These are phyloP conservation scores for Cymbidium sinense DNA, from an alignment of 106 monocot species.

Conservation along the genomic window DNA sequence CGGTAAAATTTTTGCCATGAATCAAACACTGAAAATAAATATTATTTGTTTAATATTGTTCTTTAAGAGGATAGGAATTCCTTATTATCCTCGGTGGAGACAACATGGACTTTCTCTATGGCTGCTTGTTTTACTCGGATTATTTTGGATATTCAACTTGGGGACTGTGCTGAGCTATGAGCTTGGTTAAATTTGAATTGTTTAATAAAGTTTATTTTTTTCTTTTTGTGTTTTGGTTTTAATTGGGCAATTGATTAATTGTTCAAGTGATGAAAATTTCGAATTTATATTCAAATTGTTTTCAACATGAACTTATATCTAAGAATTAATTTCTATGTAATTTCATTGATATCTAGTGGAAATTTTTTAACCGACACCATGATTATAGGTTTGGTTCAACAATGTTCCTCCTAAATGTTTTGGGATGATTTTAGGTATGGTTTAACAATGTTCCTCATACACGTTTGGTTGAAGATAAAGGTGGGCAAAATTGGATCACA, in stretches of 20 bases:
- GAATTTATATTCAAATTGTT: background rate
- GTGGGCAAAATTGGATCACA: constrained; percentile 93
- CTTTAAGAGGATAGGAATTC: too few species aligned
- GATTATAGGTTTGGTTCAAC: constrained; percentile 74
- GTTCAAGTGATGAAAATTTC: background rate
- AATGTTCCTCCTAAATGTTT: constrained; percentile 85
- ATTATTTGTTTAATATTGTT: too few species aligned
- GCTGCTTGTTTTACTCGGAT: too few species aligned
- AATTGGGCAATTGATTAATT: background rate
- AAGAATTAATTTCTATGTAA: background rate
- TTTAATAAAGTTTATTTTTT: too few species aligned
- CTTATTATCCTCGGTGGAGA: too few species aligned
- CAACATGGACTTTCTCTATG: too few species aligned
- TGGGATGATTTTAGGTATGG: constrained; percentile 66
- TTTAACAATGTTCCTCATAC: constrained; percentile 91
- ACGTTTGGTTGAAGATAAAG: constrained; percentile 88
- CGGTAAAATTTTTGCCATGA: too few species aligned
- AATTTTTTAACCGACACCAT: background rate
- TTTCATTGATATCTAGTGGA: background rate
- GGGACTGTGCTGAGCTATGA: too few species aligned
- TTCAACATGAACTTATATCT: background rate
- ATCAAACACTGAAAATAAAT: too few species aligned
- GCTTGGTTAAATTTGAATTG: too few species aligned
- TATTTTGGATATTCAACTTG: too few species aligned
- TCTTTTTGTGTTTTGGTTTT: too few species aligned